Evolutionary conservation across 2,329 filamentous ascomycete genomes (phyloP).

Genomic region (Elsinoe batatas): DNA sequence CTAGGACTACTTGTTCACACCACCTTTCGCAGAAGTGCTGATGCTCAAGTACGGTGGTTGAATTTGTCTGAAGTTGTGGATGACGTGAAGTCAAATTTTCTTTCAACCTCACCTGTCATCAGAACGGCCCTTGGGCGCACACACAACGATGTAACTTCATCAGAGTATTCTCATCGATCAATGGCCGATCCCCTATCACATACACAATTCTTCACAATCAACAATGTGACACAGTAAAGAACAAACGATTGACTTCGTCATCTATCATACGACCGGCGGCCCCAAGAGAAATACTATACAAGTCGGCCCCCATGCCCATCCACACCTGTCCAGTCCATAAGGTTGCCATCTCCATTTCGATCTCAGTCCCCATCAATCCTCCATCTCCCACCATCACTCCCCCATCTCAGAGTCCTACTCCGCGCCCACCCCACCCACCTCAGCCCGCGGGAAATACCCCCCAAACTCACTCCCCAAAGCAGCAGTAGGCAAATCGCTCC

Average conservation of each 20-base stretch:
- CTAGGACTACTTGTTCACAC: too few relatives aligned
- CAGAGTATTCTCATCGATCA: too few relatives aligned
- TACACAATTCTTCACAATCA: too few relatives aligned
- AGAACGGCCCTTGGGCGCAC: neutral
- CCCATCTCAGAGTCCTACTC: slow-evolving; percentile 5
- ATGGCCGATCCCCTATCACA: too few relatives aligned
- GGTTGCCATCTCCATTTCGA: too few relatives aligned
- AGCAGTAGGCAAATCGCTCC: slow-evolving; percentile 29
- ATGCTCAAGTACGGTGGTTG: too few relatives aligned
- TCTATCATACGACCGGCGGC: neutral
- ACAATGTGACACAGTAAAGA: neutral
- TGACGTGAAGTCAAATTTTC: slow-evolving; percentile 8
- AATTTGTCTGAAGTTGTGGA: neutral
- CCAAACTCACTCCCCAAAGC: slow-evolving; percentile 17
- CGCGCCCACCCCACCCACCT: neutral
- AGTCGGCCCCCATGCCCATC: neutral
- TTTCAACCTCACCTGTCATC: neutral
- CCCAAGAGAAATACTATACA: slow-evolving; percentile 1
- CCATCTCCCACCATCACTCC: neutral
- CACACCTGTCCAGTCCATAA: too few relatives aligned
- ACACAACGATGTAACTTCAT: neutral
- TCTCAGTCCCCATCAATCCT: neutral
- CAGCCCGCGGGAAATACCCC: slow-evolving; percentile 15
- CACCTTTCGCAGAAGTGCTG: too few relatives aligned
- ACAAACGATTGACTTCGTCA: neutral